phyloP scores from a whole-genome alignment of 2,329 filamentous ascomycete genomes.

The Cryphonectria nitschkei region DNA sequence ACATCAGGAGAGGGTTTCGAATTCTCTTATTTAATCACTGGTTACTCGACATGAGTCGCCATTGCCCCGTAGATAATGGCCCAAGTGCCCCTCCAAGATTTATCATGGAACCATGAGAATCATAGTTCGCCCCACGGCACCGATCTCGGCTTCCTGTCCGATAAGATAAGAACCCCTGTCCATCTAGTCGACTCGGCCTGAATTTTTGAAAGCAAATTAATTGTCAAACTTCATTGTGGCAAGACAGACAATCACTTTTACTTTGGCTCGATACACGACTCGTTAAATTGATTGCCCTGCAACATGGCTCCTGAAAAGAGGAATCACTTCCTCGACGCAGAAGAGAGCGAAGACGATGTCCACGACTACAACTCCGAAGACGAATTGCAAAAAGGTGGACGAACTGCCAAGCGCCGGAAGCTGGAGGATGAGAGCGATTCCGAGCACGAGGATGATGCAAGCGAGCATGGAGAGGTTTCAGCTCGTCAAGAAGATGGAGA shows the following conservation, averaged over 20 bases:
- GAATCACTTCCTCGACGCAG: constrained; percentile 71
- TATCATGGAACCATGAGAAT: not conserved
- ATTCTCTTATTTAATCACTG: constrained; percentile 10
- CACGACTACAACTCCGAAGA: constrained; percentile 65
- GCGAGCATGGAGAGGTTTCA: constrained; percentile 41
- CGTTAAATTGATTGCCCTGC: not conserved
- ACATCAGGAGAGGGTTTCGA: not conserved
- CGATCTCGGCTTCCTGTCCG: constrained; percentile 24
- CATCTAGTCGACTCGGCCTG: not conserved
- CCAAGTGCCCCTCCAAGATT: constrained; percentile 12
- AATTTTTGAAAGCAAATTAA: constrained; percentile 13
- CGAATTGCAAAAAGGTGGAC: constrained; percentile 67
- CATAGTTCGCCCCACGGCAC: constrained; percentile 21
- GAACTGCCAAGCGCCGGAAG: constrained; percentile 67
- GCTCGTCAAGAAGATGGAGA: constrained; percentile 33
- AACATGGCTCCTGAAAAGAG: constrained; percentile 69
- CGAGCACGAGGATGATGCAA: constrained; percentile 41
- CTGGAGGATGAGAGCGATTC: constrained; percentile 49
- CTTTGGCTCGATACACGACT: not conserved
- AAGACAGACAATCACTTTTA: not conserved
- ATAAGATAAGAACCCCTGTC: constrained; percentile 24
- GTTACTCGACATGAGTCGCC: constrained; percentile 5
- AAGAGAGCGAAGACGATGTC: constrained; percentile 63
- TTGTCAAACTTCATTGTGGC: constrained; percentile 14
- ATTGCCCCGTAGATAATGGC: constrained; percentile 6